Percentiles rank a stretch among this genome's conserved stretches.
These are phyloP conservation scores for Tuber magnatum DNA, from an alignment of 495 filamentous ascomycete species.

Conservation along the genomic window DNA sequence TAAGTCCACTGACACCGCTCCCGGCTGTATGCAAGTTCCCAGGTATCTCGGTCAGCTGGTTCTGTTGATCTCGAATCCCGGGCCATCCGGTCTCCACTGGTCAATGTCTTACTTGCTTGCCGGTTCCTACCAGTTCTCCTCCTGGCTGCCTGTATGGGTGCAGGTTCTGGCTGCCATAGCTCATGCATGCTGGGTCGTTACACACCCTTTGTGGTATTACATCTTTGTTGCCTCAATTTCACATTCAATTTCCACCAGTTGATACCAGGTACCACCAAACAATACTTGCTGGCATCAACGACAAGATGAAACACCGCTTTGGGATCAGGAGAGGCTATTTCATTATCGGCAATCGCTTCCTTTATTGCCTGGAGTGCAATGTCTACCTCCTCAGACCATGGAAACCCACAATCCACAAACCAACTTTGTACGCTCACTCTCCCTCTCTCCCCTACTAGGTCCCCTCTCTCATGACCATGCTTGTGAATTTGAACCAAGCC, in stretches of 20 bases:
- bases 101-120: too few species aligned
- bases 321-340: neutral
- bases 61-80: too few species aligned
- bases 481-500: neutral
- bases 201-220: neutral
- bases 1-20: too few species aligned
- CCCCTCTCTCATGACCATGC: neutral
- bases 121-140: too few species aligned
- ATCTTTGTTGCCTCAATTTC: neutral
- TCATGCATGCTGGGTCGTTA: too few species aligned
- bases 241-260: neutral
- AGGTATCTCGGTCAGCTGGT: too few species aligned
- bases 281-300: neutral
- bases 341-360: neutral
- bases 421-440: too few species aligned
- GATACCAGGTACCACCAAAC: conserved; percentile 2
- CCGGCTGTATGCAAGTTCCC: too few species aligned
- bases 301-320: neutral
- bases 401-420: neutral
- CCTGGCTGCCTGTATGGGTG: too few species aligned
- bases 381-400: neutral
- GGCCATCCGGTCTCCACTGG: too few species aligned
- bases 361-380: neutral
- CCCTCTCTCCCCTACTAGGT: too few species aligned
- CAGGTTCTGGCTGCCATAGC: too few species aligned